Evolutionary conservation across 352 stramenopile genomes (phyloP).

Genomic region (Phytophthora foliorum): DNA sequence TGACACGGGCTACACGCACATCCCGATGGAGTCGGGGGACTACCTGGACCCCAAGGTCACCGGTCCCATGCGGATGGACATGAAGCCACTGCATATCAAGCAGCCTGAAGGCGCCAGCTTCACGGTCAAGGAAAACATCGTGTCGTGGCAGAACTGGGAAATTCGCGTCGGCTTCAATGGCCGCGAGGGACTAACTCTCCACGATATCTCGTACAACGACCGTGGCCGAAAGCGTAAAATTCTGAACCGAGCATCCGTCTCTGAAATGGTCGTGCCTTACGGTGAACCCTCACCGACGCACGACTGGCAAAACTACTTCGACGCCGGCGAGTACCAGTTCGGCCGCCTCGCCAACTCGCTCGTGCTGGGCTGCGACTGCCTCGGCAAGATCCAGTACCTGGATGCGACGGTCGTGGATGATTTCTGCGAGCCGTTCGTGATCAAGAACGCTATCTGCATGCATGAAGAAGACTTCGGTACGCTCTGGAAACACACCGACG

Average conservation of each 20-base stretch:
- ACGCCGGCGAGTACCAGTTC: conserved; percentile 86
- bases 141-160: conserved; percentile 86
- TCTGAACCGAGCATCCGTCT: conserved; percentile 74
- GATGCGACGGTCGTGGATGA: conserved; percentile 40
- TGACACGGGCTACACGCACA: conserved; percentile 58
- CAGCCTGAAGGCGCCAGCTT: conserved; percentile 85
- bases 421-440: conserved; percentile 42
- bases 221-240: conserved; percentile 56
- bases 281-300: conserved; percentile 75
- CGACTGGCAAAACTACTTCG: conserved; percentile 88
- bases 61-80: conserved; percentile 50
- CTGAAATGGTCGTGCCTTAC: conserved; percentile 92
- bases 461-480: conserved; percentile 43
- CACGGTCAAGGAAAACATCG: conserved; percentile 66
- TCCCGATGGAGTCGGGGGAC: conserved; percentile 53
- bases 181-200: conserved; percentile 80
- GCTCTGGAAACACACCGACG: conserved; percentile 80
- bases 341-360: conserved; percentile 83
- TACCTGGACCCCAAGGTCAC: conserved; percentile 54
- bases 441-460: conserved; percentile 47
- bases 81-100: conserved; percentile 76
- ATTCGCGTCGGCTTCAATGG: conserved; percentile 87
- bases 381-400: conserved; percentile 42
- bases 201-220: conserved; percentile 52
- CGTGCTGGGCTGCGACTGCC: conserved; percentile 80